Base-by-base conservation (phyloP, 352 stramenopile genomes). In the Peronospora belbahrii region DNA sequence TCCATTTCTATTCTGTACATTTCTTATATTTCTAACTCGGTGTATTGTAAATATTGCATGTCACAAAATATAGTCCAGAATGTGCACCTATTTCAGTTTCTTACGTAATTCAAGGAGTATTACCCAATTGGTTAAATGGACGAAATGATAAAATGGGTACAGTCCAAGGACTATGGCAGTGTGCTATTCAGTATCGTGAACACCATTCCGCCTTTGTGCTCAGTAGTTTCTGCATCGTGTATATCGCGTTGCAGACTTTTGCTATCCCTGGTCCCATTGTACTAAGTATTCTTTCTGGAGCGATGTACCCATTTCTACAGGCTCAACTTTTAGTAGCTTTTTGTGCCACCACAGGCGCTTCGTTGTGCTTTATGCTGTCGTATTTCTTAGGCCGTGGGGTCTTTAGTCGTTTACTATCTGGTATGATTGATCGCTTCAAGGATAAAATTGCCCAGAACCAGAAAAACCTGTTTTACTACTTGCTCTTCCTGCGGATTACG, bases 401-500 rank as follows among this genome's bases (percentile, higher is more conserved):
- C 35, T 88, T 92, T 43, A 76, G 70, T 30, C 68, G 74, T 4
- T 27, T 92, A 13, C 71, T 92, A 20, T 46, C 72, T 3, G 62
- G 63, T 18, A 90, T 89, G 78, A 85, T 94, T 45, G 58, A 60
- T 13, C 59, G 60, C 15, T 94, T 94, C 51, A 88, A 88, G 52
- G 59, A 70, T 19, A 88, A 88, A 62, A 89, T 95, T 31, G 68
- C 70, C 9, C 74, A 88, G 40, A 94, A 95, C 58, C 74, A 82
- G 39, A 46, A 57, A 31, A 94, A 94, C 42, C 35, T 95, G 22
- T 88, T 95, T 36, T 95, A 90, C 62, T 95, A 95, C 56, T 47
- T 95, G 50, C 59, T 95, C n/a, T 95, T 95, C 51, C 64, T 95
- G 31, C 71, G 83, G 15, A 85, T 95, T 52, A 95, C 83, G 18